Percentiles rank a stretch among this genome's conserved stretches.
Evolutionary conservation across 2,329 filamentous ascomycete genomes (phyloP).

Genomic region (Aspergillus chevalieri): DNA sequence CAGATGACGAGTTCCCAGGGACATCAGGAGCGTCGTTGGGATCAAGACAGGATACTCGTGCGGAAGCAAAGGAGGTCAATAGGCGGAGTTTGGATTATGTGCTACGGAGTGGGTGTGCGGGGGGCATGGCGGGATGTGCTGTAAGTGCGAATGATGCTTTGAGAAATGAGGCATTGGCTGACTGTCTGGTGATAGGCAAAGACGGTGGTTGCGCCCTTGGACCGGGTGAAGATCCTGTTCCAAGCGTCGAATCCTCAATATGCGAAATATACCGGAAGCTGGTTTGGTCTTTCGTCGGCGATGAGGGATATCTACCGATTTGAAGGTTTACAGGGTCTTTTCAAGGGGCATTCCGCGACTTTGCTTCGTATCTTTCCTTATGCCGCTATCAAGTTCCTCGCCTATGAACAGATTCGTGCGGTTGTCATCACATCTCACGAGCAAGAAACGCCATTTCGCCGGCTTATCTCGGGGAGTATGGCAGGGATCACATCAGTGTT

Average conservation of each 20-base stretch:
- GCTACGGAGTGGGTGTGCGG: conserved; percentile 74
- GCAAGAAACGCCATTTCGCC: conserved; percentile 73
- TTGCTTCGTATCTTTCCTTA: conserved; percentile 94
- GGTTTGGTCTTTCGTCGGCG: conserved; percentile 74
- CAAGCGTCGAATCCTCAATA: conserved; percentile 93
- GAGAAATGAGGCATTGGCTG: conserved; percentile 2
- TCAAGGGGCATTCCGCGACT: conserved; percentile 90
- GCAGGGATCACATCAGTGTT: conserved; percentile 84
- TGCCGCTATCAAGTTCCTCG: conserved; percentile 94
- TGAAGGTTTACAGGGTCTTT: conserved; percentile 72
- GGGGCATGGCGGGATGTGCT: conserved; percentile 84
- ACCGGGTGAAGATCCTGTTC: conserved; percentile 97
- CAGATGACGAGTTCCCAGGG: conserved; percentile 6
- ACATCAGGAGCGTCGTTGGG: neutral
- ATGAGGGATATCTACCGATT: conserved; percentile 74
- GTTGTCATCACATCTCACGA: conserved; percentile 63
- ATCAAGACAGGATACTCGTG: conserved; percentile 7
- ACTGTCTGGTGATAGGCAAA: conserved; percentile 62
- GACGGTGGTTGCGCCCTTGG: conserved; percentile 88
- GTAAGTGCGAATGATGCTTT: conserved; percentile 49
- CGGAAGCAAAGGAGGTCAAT: conserved; percentile 43
- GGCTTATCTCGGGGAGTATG: conserved; percentile 45
- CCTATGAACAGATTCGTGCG: conserved; percentile 90
- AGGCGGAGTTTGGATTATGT: conserved; percentile 79
- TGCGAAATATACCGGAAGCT: conserved; percentile 83